phyloP scores from a whole-genome alignment of 805 yeast genomes.

The Helenozyma rhizophorensis region DNA sequence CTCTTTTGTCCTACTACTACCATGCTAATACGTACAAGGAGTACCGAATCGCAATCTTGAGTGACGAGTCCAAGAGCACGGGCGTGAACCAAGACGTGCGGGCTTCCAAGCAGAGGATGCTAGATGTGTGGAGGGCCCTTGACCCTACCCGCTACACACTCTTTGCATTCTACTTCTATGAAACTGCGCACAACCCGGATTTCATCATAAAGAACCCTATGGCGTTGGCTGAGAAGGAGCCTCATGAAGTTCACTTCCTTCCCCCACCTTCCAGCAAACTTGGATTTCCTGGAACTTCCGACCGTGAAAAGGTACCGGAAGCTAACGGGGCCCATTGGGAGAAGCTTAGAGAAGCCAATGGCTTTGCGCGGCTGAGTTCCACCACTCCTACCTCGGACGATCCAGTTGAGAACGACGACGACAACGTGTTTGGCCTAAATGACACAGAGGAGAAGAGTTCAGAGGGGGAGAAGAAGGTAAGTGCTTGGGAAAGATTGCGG shows the following conservation, averaged over 20 bases:
- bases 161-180: slow-evolving; percentile 47
- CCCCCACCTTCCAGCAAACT: slow-evolving; percentile 12
- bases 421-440: too few species aligned
- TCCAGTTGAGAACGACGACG: too few species aligned
- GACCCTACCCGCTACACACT: slow-evolving; percentile 30
- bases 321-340: slow-evolving; percentile 29
- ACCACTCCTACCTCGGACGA: background rate
- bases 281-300: slow-evolving; percentile 6
- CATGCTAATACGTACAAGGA: slow-evolving; percentile 13
- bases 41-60: slow-evolving; percentile 27
- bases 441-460: too few species aligned
- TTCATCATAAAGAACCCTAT: slow-evolving; percentile 55
- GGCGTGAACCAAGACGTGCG: slow-evolving; percentile 11
- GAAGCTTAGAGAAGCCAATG: slow-evolving; percentile 28
- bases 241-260: slow-evolving; percentile 27
- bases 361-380: slow-evolving; percentile 16
- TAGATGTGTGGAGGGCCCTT: slow-evolving; percentile 33
- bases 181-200: slow-evolving; percentile 48
- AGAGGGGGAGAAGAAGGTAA: background rate
- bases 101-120: slow-evolving; percentile 14
- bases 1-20: slow-evolving; percentile 9
- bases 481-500: slow-evolving; percentile 17
- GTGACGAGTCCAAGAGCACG: slow-evolving; percentile 25
- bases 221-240: slow-evolving; percentile 21
- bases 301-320: slow-evolving; percentile 4